Evolutionary conservation across 768 basidiomycete species (phyloP), one percentile per base, ranked within the genome.

Genomic region (Tulasnella sp.): DNA sequence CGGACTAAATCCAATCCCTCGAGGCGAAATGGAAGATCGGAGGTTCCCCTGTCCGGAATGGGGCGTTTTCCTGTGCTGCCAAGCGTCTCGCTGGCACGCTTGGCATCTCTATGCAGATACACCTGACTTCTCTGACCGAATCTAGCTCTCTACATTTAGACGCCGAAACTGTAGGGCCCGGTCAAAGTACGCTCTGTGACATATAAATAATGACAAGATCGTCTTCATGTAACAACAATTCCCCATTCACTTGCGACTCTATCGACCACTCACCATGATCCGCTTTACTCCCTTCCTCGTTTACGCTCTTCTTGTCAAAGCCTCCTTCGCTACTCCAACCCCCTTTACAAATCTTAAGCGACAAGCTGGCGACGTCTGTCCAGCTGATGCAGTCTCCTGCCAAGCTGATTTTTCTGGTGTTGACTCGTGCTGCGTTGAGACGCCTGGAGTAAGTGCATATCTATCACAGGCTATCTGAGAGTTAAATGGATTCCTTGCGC

Each of bases 351-450:
- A 34, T 31, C 2, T 64, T 28, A 24, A 24, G 31, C 60, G 60
- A 64, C 20, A 18, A 3, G 60, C 24, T 14, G n/a, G 60, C 24
- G 24, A n/a, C 3, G 24, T 24, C 12, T 64, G 60, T 31, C 60
- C 60, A 16, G 31, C 31, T 31, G 24, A 64, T 64, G 60, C 24
- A 7, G 2, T 64, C n/a, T 64, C 60, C n/a, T 64, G 60, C n/a
- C 60, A 64, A 11, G 24, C 16, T 60, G 9, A 12, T 28, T 28
- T 24, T 3, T 18, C 48, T 18, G 48, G 18, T 20, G 48, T 87
- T 1, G 84, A 87, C 72, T 76, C 83, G 18, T 94, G 93, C 84
- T 94, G 93, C 84, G 91, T 91, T 81, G 92, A 93, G 85, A 85
- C 87, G 31, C 92, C 92, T 34, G 90, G 92, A 80, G 92, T 93